phyloP scores from a whole-genome alignment of 2,329 filamentous ascomycete genomes.

The Paracoccidioides lutzii region DNA sequence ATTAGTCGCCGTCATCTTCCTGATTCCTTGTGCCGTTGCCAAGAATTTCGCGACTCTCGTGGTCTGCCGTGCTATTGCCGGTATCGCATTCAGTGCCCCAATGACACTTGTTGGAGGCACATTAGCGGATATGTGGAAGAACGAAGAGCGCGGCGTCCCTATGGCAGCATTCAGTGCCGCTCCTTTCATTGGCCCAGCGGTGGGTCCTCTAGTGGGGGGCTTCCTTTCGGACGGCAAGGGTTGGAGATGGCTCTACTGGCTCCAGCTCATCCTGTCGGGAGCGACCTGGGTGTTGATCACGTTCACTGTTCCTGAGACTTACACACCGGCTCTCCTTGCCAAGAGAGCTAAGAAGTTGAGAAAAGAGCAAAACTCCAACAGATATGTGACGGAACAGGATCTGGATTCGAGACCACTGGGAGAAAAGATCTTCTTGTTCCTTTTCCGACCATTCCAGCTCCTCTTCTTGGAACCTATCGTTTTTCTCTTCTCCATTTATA shows the following conservation, averaged over 20 bases:
- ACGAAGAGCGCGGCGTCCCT: conserved; percentile 70
- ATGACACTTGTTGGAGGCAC: conserved; percentile 80
- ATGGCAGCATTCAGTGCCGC: conserved; percentile 79
- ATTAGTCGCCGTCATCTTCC: conserved; percentile 59
- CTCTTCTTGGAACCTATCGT: conserved; percentile 77
- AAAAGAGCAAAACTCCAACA: conserved; percentile 51
- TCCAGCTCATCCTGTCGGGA: conserved; percentile 64
- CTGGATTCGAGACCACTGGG: conserved; percentile 57
- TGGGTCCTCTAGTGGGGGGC: conserved; percentile 64
- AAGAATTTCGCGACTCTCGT: conserved; percentile 65
- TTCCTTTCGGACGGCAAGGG: conserved; percentile 56
- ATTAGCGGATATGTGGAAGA: conserved; percentile 70
- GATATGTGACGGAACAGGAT: conserved; percentile 67
- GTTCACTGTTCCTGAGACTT: conserved; percentile 85
- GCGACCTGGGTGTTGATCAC: conserved; percentile 62
- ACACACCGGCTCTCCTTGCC: conserved; percentile 64
- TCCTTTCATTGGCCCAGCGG: conserved; percentile 69
- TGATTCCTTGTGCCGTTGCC: conserved; percentile 66
- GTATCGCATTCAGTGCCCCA: conserved; percentile 71
- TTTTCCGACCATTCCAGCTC: conserved; percentile 72
- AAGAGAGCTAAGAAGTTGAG: conserved; percentile 59
- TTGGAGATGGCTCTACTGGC: conserved; percentile 81
- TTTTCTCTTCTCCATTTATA: conserved; percentile 70
- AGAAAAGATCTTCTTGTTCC: conserved; percentile 59
- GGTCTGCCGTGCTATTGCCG: conserved; percentile 63